These are phyloP conservation scores for Saccharum spontaneum DNA, from an alignment of 176 grass and related monocot genomes.

Conservation along the genomic window DNA sequence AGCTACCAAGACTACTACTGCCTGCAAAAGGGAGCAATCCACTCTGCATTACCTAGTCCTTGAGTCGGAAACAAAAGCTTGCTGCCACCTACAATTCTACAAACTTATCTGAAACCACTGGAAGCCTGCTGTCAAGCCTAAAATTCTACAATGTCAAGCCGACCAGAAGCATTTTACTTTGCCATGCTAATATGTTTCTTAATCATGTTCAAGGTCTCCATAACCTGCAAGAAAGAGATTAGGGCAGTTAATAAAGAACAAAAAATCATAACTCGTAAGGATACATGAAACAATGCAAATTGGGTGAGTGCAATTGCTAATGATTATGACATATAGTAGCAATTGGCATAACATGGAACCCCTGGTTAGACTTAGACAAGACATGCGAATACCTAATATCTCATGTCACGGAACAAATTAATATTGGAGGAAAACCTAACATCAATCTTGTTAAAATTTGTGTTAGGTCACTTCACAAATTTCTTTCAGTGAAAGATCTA, in stretches of 20 bases:
- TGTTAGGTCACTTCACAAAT: background rate
- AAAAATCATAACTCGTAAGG: background rate
- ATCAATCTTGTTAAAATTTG: background rate
- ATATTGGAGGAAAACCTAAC: conserved; percentile 2
- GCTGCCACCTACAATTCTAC: background rate
- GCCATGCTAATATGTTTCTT: conserved; percentile 54
- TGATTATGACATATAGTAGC: background rate
- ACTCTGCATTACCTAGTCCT: conserved; percentile 32
- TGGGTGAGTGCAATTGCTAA: conserved; percentile 16
- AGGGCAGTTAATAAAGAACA: background rate
- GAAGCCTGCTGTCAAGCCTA: background rate
- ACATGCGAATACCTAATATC: background rate
- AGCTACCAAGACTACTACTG: conserved; percentile 18
- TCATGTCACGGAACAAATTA: conserved; percentile 9
- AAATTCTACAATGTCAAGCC: background rate
- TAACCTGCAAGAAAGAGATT: conserved; percentile 38
- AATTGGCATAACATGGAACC: background rate
- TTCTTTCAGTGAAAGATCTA: background rate
- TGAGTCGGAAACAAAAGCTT: conserved; percentile 25
- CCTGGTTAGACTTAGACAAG: background rate
- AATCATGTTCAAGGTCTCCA: conserved; percentile 64
- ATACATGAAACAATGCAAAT: background rate
- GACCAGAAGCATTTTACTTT: conserved; percentile 30
- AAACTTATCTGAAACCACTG: conserved; percentile 1
- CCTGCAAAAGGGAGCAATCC: conserved; percentile 31